A percentile compares a stretch with the other conserved stretches of the same genome.
phyloP scores from a whole-genome alignment of 106 monocot genomes.

The Apostasia ramifera region DNA sequence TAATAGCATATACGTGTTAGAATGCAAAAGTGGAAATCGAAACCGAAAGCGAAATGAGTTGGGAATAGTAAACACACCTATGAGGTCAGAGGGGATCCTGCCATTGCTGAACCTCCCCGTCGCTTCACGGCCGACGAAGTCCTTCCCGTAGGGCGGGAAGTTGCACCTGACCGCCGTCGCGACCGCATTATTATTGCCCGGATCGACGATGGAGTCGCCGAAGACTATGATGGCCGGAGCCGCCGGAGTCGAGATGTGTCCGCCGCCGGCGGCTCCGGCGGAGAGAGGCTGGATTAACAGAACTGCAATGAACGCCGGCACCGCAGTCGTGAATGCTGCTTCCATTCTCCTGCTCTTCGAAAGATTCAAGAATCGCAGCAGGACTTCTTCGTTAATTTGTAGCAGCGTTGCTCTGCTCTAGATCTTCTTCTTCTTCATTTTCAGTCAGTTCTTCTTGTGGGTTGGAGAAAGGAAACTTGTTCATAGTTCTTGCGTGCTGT shows the following conservation, averaged over 20 bases:
- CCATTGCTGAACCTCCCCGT: conserved; percentile 86
- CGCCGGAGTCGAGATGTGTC: conserved; percentile 6
- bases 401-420: no score
- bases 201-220: conserved; percentile 87
- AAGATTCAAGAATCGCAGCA: no score
- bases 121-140: conserved; percentile 46
- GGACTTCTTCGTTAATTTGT: no score
- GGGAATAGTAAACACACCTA: conserved; percentile 26
- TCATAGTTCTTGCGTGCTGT: no score
- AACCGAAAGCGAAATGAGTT: background rate
- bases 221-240: conserved; percentile 51
- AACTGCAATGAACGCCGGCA: no score
- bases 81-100: conserved; percentile 55
- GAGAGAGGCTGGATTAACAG: background rate
- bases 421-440: no score
- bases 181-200: conserved; percentile 75
- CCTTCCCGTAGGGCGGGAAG: conserved; percentile 71
- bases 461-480: no score
- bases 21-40: no score
- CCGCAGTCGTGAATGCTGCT: no score
- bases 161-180: conserved; percentile 46
- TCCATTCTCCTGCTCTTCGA: no score
- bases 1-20: no score
- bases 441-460: no score
- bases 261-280: background rate